A percentile compares a stretch with the other conserved stretches of the same genome.
Conservation (phyloP, 495 filamentous ascomycete species). For the Tuber melanosporum region DNA sequence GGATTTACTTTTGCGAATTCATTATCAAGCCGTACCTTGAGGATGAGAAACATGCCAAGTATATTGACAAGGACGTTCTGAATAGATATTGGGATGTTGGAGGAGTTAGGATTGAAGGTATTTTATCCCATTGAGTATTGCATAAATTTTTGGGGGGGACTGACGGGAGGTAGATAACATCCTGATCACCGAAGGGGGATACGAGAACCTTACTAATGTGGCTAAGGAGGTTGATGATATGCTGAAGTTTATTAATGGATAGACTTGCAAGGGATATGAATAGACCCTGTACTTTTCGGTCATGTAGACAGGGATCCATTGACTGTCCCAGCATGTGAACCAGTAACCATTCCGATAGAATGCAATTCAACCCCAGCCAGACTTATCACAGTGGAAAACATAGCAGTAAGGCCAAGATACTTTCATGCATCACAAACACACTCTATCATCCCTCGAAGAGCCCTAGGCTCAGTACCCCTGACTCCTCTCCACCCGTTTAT, state of each 20-base stretch:
- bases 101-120: slow-evolving; percentile 70
- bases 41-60: slow-evolving; percentile 60
- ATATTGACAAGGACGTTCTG: slow-evolving; percentile 66
- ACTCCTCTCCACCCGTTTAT: too few species aligned
- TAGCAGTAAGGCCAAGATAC: too few species aligned
- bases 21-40: slow-evolving; percentile 79
- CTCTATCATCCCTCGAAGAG: too few species aligned
- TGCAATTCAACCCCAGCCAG: too few species aligned
- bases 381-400: too few species aligned
- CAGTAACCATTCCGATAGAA: too few species aligned
- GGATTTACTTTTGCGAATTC: slow-evolving; percentile 89
- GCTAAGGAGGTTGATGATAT: slow-evolving; percentile 68
- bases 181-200: slow-evolving; percentile 67
- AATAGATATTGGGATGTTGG: slow-evolving; percentile 85
- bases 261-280: background rate
- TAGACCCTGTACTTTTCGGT: background rate
- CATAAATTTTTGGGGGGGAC: slow-evolving; percentile 3
- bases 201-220: slow-evolving; percentile 71
- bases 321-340: too few species aligned
- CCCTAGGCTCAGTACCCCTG: too few species aligned
- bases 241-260: slow-evolving; percentile 51
- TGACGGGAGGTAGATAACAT: slow-evolving; percentile 59
- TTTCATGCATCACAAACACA: too few species aligned
- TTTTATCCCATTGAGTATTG: background rate
- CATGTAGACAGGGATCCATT: too few species aligned